A percentile compares a stretch with the other conserved stretches of the same genome.
phyloP scores from a whole-genome alignment of 176 grass and related monocot genomes.

The Avena eriantha region DNA sequence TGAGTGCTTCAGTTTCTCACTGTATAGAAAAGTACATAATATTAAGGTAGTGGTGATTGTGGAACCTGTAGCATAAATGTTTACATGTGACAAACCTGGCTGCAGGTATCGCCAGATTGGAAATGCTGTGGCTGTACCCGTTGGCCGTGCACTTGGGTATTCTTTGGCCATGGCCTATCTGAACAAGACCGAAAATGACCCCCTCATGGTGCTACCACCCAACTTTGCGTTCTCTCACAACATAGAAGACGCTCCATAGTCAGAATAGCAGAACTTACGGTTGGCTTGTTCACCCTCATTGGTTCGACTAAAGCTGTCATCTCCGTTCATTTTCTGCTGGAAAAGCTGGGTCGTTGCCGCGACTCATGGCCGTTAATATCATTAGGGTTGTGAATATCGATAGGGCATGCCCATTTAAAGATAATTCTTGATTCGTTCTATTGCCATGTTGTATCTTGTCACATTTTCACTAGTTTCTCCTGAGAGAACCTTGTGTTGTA shows the following conservation, averaged over 20 bases:
- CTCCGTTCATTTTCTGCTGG: neutral
- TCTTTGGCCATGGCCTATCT: slow-evolving; percentile 67
- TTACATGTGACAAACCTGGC: slow-evolving; percentile 41
- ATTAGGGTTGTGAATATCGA: slow-evolving; percentile 12
- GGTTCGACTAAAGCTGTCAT: slow-evolving; percentile 7
- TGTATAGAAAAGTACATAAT: slow-evolving; percentile 9
- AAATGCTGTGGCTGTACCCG: slow-evolving; percentile 91
- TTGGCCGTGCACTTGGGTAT: slow-evolving; percentile 76
- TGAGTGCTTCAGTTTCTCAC: slow-evolving; percentile 3
- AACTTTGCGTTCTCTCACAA: slow-evolving; percentile 73
- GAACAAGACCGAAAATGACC: slow-evolving; percentile 59
- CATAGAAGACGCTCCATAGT: slow-evolving; percentile 1
- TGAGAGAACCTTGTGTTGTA: slow-evolving; percentile 11
- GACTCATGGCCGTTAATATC: slow-evolving; percentile 17
- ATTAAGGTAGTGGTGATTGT: neutral
- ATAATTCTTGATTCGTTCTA: slow-evolving; percentile 33
- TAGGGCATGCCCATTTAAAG: slow-evolving; percentile 30
- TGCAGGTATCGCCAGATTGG: slow-evolving; percentile 91
- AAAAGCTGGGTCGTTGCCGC: neutral
- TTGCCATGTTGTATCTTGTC: slow-evolving; percentile 40
- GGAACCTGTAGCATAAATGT: slow-evolving; percentile 2
- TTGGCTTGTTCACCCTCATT: neutral
- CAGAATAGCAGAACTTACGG: neutral
- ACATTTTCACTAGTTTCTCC: slow-evolving; percentile 12
- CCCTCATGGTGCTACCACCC: slow-evolving; percentile 74